Base-by-base conservation (phyloP, 495 filamentous ascomycete genomes). In the Xylaria nigripes region DNA sequence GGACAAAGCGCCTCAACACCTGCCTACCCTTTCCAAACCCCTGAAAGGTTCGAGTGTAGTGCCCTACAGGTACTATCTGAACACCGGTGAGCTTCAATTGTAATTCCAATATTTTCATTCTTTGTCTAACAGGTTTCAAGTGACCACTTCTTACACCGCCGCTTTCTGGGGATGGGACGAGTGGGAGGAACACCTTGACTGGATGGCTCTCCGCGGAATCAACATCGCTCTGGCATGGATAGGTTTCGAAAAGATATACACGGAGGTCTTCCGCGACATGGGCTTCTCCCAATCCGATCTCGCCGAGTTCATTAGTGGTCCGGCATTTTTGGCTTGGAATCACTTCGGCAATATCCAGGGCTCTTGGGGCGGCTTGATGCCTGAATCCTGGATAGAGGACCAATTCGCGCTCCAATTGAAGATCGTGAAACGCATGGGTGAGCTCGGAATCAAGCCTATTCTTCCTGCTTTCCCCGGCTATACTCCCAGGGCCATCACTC, bases 271-370 rank as follows among this genome's bases (percentile, higher is more conserved):
- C 58, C 64, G 60, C 18, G 75, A 79, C 19, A 61, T 74, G 25
- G 75, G 75, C 16, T 64, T 80, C 41, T 72, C 67, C 7, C 66
- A 77, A 16, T 50, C 61, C 18, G 72, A 80, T 34, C 76, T 79
- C 38, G 45, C 63, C 0, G 59, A 67, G 3, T 80, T 73, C 54
- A 50, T 81, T 12, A 76, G 70, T 50, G 76, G 78, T 0, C 76
- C 76, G 2, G 75, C 76, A 0, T 81, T 81, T 45, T 71, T 76
- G 50, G 70, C 76, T n/a, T 81, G 78, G 78, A 79, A 81, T 42
- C 71, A 74, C 8, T 76, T 81, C 50, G 78, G 76, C 4, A 81
- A 81, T 44, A 79, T 79, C 34, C 76, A 80, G 59, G 76, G 76
- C 1, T 74, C 70, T 4, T 77, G 72, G 74, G 63, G 64, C 21